Conservation (phyloP, 768 basidiomycete genomes). For the Nevesoporus exiguus region DNA sequence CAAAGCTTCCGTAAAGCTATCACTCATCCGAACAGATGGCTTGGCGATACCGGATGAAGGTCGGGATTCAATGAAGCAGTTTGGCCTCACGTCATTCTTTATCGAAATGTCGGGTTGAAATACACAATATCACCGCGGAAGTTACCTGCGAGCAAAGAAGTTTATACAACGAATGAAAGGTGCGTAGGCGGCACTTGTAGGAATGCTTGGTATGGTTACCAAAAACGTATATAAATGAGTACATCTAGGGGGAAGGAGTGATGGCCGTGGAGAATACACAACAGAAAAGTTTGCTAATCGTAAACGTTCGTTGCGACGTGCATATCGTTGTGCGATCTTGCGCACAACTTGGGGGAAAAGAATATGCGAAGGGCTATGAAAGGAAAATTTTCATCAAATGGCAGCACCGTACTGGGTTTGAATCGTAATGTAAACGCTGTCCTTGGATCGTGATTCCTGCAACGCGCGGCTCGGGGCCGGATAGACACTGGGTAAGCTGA, state of each 20-base stretch:
- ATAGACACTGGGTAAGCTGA: conserved; percentile 10
- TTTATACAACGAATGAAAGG: conserved; percentile 7
- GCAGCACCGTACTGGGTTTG: conserved; percentile 8
- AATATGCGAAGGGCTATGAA: background rate
- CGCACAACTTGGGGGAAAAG: conserved; percentile 1
- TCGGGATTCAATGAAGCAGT: background rate
- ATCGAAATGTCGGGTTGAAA: background rate
- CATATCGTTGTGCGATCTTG: conserved; percentile 12
- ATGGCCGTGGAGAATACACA: conserved; percentile 1
- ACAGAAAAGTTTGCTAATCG: background rate
- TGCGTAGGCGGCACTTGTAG: background rate
- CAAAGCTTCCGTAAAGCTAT: background rate
- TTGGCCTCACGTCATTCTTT: too few relatives aligned
- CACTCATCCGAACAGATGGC: background rate
- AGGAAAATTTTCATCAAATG: conserved; percentile 3
- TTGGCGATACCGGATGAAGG: background rate
- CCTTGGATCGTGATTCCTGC: conserved; percentile 3
- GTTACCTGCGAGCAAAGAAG: background rate
- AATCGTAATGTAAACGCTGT: conserved; percentile 11
- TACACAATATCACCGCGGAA: conserved; percentile 2
- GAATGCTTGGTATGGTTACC: conserved; percentile 3
- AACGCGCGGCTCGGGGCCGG: background rate
- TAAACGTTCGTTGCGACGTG: conserved; percentile 15
- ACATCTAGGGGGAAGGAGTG: background rate
- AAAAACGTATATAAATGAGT: background rate